phyloP scores from a whole-genome alignment of 225 moss, liverwort and hornwort species.

The Polytrichum commune region DNA sequence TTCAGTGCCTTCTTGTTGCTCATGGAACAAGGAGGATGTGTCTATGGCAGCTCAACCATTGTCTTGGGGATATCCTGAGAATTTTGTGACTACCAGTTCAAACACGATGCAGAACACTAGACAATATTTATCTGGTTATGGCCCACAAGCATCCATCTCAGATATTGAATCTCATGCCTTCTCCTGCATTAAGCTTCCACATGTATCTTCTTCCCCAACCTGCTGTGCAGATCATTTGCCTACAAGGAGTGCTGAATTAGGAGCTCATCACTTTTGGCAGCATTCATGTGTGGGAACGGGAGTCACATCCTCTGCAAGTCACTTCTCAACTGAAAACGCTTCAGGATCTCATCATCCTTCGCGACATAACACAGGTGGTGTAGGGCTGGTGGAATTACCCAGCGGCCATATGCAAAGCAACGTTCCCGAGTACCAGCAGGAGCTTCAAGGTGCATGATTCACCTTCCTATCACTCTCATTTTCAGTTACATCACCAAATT shows the following conservation, averaged over 20 bases:
- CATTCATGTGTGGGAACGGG: conserved; percentile 1
- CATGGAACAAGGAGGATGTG: background rate
- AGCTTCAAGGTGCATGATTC: background rate
- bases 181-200: conserved; percentile 4
- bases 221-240: background rate
- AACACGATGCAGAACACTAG: background rate
- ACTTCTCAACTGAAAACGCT: background rate
- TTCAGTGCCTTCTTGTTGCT: background rate
- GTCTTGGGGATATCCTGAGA: background rate
- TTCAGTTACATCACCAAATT: background rate
- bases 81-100: background rate
- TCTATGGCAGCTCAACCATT: background rate
- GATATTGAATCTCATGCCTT: background rate
- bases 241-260: background rate
- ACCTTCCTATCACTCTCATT: conserved; percentile 1
- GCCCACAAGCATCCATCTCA: background rate
- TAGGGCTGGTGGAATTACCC: background rate
- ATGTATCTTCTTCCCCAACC: background rate
- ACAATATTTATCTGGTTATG: background rate
- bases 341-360: background rate
- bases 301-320: conserved; percentile 1
- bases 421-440: background rate
- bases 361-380: background rate
- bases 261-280: background rate
- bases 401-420: conserved; percentile 2